These are phyloP conservation scores for Dovyalis caffra DNA, from an alignment of 345 rosid species.

Conservation along the genomic window DNA sequence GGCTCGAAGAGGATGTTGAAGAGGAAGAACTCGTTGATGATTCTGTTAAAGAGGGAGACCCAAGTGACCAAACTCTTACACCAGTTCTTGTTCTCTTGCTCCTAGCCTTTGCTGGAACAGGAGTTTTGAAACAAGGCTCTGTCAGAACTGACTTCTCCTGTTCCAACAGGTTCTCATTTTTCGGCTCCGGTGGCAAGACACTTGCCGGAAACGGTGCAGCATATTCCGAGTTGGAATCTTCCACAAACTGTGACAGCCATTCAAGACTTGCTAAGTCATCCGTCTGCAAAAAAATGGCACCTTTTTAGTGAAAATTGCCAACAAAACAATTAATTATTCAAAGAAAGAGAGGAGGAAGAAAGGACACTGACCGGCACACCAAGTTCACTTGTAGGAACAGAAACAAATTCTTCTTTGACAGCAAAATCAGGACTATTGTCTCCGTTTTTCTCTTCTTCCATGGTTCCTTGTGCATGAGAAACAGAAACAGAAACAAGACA, in stretches of 20 bases:
- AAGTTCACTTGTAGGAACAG: constrained; percentile 54
- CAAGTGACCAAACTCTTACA: constrained; percentile 54
- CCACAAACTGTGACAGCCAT: constrained; percentile 88
- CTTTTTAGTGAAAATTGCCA: constrained; percentile 14
- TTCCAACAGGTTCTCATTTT: constrained; percentile 20
- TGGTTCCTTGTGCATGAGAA: constrained; percentile 15
- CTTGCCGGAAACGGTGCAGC: constrained; percentile 45
- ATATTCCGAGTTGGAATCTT: constrained; percentile 69
- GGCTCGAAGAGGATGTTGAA: constrained; percentile 33
- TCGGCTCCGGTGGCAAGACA: constrained; percentile 28
- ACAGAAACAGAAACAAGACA: constrained; percentile 20
- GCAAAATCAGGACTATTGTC: constrained; percentile 20
- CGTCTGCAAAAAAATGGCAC: constrained; percentile 40
- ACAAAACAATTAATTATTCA: neutral
- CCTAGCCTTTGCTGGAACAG: constrained; percentile 73
- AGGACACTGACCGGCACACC: constrained; percentile 53
- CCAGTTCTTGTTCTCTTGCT: constrained; percentile 73
- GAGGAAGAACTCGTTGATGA: constrained; percentile 47
- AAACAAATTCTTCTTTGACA: constrained; percentile 32
- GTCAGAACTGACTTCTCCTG: constrained; percentile 20
- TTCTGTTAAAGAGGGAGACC: constrained; percentile 52
- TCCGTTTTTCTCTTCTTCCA: constrained; percentile 17
- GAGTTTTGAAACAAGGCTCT: constrained; percentile 36
- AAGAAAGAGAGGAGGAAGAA: neutral
- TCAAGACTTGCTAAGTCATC: constrained; percentile 73